Evolutionary conservation across 768 basidiomycete species (phyloP).

Genomic region (Cystofilobasidium capitatum): DNA sequence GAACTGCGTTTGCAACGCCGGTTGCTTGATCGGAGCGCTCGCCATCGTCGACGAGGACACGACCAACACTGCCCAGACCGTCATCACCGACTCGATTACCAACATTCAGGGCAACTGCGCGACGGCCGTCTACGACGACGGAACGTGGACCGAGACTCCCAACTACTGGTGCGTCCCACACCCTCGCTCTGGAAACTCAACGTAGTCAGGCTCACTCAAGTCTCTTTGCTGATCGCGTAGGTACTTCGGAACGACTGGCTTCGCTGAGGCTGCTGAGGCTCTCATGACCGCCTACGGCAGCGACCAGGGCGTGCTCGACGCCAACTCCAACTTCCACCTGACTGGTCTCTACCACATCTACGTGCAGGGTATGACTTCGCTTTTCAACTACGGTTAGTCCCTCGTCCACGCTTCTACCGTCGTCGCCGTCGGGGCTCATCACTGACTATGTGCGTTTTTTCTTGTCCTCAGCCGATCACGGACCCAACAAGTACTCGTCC

Average conservation of each 20-base stretch:
- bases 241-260: constrained; percentile 76
- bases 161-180: constrained; percentile 68
- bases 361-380: constrained; percentile 66
- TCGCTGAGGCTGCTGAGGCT: constrained; percentile 77
- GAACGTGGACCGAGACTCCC: constrained; percentile 85
- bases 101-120: constrained; percentile 74
- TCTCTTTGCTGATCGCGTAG: constrained; percentile 34
- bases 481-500: constrained; percentile 50
- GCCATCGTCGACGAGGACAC: constrained; percentile 67
- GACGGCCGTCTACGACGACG: constrained; percentile 44
- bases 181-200: neutral
- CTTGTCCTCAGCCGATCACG: neutral
- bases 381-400: constrained; percentile 40
- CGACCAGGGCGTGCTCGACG: constrained; percentile 58
- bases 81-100: constrained; percentile 59
- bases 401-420: neutral
- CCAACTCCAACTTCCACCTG: constrained; percentile 59
- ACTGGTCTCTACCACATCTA: constrained; percentile 89
- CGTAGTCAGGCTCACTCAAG: neutral
- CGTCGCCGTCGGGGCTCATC: neutral
- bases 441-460: neutral
- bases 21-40: constrained; percentile 76
- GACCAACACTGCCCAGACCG: constrained; percentile 59
- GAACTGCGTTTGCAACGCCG: constrained; percentile 57
- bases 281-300: constrained; percentile 79